Conservation (phyloP, 2,329 filamentous ascomycete genomes). For the Alternaria triticimaculans region DNA sequence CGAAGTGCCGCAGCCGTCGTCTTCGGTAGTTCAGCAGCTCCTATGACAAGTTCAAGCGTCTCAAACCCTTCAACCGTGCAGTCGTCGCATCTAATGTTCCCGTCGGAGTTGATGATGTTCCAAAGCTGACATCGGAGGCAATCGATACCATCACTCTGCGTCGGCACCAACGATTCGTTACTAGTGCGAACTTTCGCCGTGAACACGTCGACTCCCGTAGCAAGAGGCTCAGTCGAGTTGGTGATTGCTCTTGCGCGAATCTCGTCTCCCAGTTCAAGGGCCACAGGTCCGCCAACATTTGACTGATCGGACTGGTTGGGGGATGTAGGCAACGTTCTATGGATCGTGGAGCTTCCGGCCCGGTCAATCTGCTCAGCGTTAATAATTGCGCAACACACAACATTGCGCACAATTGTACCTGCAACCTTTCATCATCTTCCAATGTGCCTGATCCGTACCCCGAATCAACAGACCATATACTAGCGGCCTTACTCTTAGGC, state of each 20-base stretch:
- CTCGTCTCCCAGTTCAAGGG: slow-evolving; percentile 16
- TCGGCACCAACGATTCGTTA: slow-evolving; percentile 14
- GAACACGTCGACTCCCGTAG: slow-evolving; percentile 31
- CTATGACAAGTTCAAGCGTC: neutral
- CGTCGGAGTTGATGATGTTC: slow-evolving; percentile 30
- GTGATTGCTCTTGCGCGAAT: slow-evolving; percentile 10
- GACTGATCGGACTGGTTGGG: slow-evolving; percentile 1
- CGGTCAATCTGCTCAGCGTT: slow-evolving; percentile 16
- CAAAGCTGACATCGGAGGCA: slow-evolving; percentile 36
- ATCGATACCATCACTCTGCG: slow-evolving; percentile 4
- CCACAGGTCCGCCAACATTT: slow-evolving; percentile 13
- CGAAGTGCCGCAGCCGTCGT: neutral
- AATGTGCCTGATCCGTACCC: slow-evolving; percentile 37
- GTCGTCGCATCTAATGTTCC: slow-evolving; percentile 28
- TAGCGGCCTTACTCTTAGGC: slow-evolving; percentile 31
- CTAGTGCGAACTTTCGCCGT: slow-evolving; percentile 19
- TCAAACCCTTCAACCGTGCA: slow-evolving; percentile 19
- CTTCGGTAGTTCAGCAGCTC: neutral
- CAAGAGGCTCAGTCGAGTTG: slow-evolving; percentile 23
- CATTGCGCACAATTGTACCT: neutral
- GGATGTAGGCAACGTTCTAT: neutral
- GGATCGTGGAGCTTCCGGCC: neutral
- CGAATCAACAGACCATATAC: slow-evolving; percentile 44
- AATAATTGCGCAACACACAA: neutral
- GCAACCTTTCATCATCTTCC: slow-evolving; percentile 21